Percentiles rank a stretch among this genome's conserved stretches.
Evolutionary conservation across 2,329 filamentous ascomycete species (phyloP).

Genomic region (Fusarium sp.): DNA sequence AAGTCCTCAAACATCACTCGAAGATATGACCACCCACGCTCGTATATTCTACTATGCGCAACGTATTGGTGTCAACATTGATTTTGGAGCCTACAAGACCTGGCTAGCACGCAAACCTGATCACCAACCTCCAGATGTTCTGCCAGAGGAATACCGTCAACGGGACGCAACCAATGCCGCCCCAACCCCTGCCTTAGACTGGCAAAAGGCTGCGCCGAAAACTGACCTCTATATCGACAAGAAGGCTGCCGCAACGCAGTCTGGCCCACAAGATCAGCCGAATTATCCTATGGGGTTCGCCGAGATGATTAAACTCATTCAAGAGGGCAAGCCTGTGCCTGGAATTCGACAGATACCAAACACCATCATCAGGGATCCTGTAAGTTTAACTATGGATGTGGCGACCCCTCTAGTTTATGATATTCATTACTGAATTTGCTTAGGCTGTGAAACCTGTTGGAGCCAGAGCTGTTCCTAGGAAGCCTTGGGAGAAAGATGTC

Average conservation of each 20-base stretch:
- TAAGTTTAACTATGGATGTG: conserved; percentile 51
- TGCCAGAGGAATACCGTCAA: conserved; percentile 50
- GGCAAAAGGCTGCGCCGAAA: conserved; percentile 63
- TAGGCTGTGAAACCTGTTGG: conserved; percentile 62
- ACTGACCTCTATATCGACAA: conserved; percentile 60
- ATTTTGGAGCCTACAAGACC: conserved; percentile 74
- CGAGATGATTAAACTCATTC: conserved; percentile 86
- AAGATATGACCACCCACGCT: conserved; percentile 71
- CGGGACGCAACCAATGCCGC: conserved; percentile 16
- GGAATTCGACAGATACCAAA: conserved; percentile 89
- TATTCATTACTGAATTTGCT: conserved; percentile 10
- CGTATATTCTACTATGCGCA: conserved; percentile 74
- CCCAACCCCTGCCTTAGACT: conserved; percentile 49
- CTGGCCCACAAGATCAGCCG: conserved; percentile 60
- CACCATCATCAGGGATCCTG: conserved; percentile 77
- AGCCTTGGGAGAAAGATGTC: conserved; percentile 81
- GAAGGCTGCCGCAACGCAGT: conserved; percentile 40
- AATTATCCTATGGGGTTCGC: conserved; percentile 86
- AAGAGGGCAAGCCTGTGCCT: conserved; percentile 82
- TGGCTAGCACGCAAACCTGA: conserved; percentile 63
- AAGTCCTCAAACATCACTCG: conserved; percentile 61
- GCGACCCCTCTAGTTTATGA: not conserved
- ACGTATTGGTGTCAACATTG: conserved; percentile 63
- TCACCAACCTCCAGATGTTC: conserved; percentile 51
- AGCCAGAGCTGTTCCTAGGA: conserved; percentile 60